Evolutionary conservation across 129 eudicot species (phyloP).

Genomic region (Calendula officinalis): DNA sequence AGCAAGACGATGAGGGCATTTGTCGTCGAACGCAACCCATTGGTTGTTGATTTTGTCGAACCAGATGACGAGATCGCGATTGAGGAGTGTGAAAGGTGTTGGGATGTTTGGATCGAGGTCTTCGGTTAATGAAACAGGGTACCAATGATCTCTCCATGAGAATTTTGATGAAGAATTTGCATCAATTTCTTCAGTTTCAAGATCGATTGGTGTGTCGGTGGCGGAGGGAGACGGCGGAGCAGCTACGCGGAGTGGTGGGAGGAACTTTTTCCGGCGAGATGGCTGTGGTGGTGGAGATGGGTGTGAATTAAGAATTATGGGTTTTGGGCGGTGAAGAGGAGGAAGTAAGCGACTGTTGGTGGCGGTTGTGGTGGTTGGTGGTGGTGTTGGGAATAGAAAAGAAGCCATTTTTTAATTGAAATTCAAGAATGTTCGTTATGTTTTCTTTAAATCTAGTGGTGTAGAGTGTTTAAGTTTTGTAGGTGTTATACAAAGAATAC

Average conservation of each 20-base stretch:
- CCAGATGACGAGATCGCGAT: constrained; percentile 88
- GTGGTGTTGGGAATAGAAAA: constrained; percentile 37
- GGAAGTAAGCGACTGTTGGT: constrained; percentile 22
- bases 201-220: constrained; percentile 27
- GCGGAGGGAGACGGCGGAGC: constrained; percentile 58
- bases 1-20: constrained; percentile 96
- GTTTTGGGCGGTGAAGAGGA: constrained; percentile 12
- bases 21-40: constrained; percentile 92
- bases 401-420: constrained; percentile 34
- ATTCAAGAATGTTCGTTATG: constrained; percentile 6
- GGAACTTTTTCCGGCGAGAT: constrained; percentile 24
- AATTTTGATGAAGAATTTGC: constrained; percentile 44
- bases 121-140: constrained; percentile 81
- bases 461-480: constrained; percentile 7
- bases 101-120: constrained; percentile 76
- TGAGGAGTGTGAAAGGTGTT: constrained; percentile 82
- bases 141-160: constrained; percentile 97
- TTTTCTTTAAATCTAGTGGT: constrained; percentile 23
- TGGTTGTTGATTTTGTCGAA: constrained; percentile 44
- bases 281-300: constrained; percentile 10
- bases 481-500: constrained; percentile 24
- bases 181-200: constrained; percentile 36
- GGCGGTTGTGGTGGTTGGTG: constrained; percentile 22
- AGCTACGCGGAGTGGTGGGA: constrained; percentile 54
- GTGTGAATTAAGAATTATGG: constrained; percentile 9